phyloP scores from a whole-genome alignment of 1,284 basidiomycete species.

The Apiotrichum montevideense region DNA sequence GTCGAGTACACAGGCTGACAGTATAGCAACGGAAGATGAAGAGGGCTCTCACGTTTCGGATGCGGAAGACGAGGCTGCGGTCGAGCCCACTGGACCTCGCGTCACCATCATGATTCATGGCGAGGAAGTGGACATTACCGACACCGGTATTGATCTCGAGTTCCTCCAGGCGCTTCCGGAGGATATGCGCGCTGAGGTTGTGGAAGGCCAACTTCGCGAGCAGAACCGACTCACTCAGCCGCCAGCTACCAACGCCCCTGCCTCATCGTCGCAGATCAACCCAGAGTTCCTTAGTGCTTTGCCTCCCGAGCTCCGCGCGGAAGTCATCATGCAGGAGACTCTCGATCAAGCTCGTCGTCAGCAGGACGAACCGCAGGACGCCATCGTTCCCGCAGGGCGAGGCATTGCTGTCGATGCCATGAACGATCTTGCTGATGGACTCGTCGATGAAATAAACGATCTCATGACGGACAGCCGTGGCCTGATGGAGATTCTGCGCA shows the following conservation, averaged over 20 bases:
- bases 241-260: constrained; percentile 36
- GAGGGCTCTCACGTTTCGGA: neutral
- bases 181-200: constrained; percentile 96
- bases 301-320: constrained; percentile 90
- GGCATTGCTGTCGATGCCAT: neutral
- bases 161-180: constrained; percentile 97
- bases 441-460: neutral
- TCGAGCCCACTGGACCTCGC: constrained; percentile 41
- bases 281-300: constrained; percentile 92
- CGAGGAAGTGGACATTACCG: constrained; percentile 93
- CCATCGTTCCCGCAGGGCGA: neutral
- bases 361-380: neutral
- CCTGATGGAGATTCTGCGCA: neutral
- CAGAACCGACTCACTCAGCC: constrained; percentile 55
- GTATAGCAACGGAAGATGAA: constrained; percentile 1
- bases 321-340: constrained; percentile 91
- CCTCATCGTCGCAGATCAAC: constrained; percentile 77
- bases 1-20: neutral
- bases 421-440: constrained; percentile 3
- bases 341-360: constrained; percentile 65
- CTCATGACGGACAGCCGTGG: neutral
- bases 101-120: constrained; percentile 86
- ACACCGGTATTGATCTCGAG: constrained; percentile 95
- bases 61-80: constrained; percentile 7
- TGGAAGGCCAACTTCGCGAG: constrained; percentile 95